Base-by-base conservation (phyloP, 345 rosid genomes). In the Lepidium africanum region DNA sequence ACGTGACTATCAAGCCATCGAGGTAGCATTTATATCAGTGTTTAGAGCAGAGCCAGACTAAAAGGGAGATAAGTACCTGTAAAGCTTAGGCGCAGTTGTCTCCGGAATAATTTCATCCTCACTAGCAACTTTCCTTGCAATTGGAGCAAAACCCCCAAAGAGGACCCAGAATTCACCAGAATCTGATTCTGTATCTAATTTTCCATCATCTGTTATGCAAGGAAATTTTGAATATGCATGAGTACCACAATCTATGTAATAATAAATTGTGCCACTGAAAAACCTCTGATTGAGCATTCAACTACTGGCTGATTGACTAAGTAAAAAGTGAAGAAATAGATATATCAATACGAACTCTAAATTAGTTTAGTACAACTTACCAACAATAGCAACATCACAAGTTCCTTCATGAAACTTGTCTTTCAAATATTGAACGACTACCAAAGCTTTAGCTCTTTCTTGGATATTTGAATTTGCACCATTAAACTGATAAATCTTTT, bases 401-500 rank as follows among this genome's bases (percentile, higher is more conserved):
- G 58, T 81, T 76, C 97, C 97, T 16, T 85, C 92, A 54, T 91
- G 97, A 84, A 85, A 85, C 78, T 82, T 88, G 71, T 91, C 97
- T 81, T 91, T 91, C 74, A 91, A 80, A 82, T 82, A 91, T 76
- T 91, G 96, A 84, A 91, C 83, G 36, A 92, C 96, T 84, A 82
- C 97, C 80, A 88, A 83, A 45, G 99, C 96, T 82, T 95, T 95
- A 39, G 92, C 99, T 69, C 99, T 86, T 78, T 95, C 99, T 74
- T 95, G 99, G 72, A 95, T 91, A 78, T 86, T 95, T 37, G 99
- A 91, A 78, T 95, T 91, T 76, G 96, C 83, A 59, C 97, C 99
- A 74, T 95, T 95, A 84, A 95, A 95, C 81, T 95, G 99, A 84
- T 81, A 95, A 51, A 95, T 87, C 85, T 95, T 95, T 45, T 81